Base-by-base conservation (phyloP, 2,329 filamentous ascomycete genomes). In the Arthrobotrys sphaeroides region DNA sequence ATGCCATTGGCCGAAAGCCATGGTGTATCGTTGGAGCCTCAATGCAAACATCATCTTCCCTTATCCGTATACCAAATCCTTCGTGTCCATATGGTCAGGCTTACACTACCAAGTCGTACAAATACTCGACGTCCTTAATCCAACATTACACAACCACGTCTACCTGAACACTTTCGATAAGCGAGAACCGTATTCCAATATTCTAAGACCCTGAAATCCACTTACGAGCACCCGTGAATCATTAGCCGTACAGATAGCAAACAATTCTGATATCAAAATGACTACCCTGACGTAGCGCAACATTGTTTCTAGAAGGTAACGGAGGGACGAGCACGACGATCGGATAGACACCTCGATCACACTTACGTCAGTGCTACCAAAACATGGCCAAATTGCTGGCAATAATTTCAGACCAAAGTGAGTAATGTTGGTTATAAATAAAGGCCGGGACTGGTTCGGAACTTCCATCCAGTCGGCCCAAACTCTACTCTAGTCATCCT, bases 381-480 rank as follows among this genome's bases (percentile, higher is more conserved):
- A n/a, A n/a, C 4, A 22, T 67, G 5, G n/a, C 13, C 55, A 26
- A 62, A 38, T 62, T 61, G 62, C 45, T 61, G 47, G 57, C 57
- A 57, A 47, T n/a, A 36, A 22, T 33, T 31, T 28, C 18, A 33
- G 47, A 36, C 36, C 26, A 20, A 33, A 33, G 16, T 6, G 2
- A 68, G 18, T n/a, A 38, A 38, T 59, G 47, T 2, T 5, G 40
- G n/a, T 40, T 73, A 73, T 73, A 73, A 73, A 62, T 73, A 73
- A 9, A 16, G 12, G 13, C 5, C 20, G n/a, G 31, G 16, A 55
- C 33, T 67, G 33, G 69, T 20, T 61, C 61, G 42, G 31, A 31
- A 40, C 3, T 16, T 62, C 28, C n/a, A 18, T 57, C 68, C 59
- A 73, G 20, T 73, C 59, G 49, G 33, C n/a, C 59, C n/a, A 36